Evolutionary conservation across 2,329 filamentous ascomycete genomes (phyloP).

Genomic region (Septoria petroselini): DNA sequence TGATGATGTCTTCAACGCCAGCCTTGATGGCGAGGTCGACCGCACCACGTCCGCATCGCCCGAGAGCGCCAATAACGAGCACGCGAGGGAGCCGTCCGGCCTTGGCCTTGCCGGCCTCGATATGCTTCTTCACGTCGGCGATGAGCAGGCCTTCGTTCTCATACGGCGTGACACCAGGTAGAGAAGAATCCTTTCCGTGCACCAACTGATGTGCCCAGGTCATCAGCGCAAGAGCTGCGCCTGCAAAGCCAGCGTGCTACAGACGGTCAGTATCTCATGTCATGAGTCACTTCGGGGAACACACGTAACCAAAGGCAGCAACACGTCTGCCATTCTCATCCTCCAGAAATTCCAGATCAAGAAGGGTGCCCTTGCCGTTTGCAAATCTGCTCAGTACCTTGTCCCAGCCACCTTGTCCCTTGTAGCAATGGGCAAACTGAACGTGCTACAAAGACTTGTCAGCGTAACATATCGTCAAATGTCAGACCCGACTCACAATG

Average conservation of each 20-base stretch:
- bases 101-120: constrained; percentile 65
- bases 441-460: constrained; percentile 32
- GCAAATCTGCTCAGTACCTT: constrained; percentile 75
- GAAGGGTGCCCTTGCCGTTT: constrained; percentile 69
- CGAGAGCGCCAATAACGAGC: constrained; percentile 74
- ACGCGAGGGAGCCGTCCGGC: constrained; percentile 67
- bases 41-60: constrained; percentile 80
- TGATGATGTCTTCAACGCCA: constrained; percentile 68
- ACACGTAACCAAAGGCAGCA: constrained; percentile 61
- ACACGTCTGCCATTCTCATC: constrained; percentile 68
- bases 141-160: constrained; percentile 73
- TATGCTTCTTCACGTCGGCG: constrained; percentile 66
- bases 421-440: constrained; percentile 43
- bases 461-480: constrained; percentile 37
- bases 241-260: constrained; percentile 72
- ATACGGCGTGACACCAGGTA: constrained; percentile 66
- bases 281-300: background rate
- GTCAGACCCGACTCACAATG: constrained; percentile 35
- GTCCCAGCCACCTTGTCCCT: constrained; percentile 69
- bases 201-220: constrained; percentile 80
- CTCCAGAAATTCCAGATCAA: constrained; percentile 83
- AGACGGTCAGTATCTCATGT: constrained; percentile 29
- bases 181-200: constrained; percentile 62
- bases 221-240: constrained; percentile 62
- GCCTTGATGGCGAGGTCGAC: constrained; percentile 74